phyloP scores from a whole-genome alignment of 1,284 basidiomycete species.

The Ustilago nuda region DNA sequence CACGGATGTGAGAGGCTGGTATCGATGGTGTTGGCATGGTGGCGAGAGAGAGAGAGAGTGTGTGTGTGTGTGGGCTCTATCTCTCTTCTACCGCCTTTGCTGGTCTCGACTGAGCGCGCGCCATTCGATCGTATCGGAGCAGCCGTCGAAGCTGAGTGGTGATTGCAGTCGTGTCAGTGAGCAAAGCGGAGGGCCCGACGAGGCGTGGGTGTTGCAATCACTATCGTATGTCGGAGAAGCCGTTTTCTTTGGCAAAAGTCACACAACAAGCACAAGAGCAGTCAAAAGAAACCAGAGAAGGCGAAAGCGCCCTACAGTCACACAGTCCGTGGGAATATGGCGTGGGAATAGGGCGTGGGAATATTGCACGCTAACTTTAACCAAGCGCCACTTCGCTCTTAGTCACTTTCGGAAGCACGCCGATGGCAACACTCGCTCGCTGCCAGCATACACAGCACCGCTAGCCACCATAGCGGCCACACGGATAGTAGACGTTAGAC shows the following conservation, averaged over 20 bases:
- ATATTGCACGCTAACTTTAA: neutral
- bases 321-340: neutral
- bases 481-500: neutral
- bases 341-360: neutral
- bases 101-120: neutral
- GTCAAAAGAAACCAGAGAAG: no score
- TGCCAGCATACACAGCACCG: no score
- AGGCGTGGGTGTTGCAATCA: neutral
- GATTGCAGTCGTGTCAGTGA: neutral
- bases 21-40: slow-evolving; percentile 28
- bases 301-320: no score
- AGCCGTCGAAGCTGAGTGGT: neutral
- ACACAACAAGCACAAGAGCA: no score
- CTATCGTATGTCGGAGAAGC: neutral
- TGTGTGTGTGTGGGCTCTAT: no score
- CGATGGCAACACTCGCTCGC: neutral
- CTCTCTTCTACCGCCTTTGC: neutral
- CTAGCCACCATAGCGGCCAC: no score
- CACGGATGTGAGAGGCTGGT: slow-evolving; percentile 38
- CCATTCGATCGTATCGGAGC: neutral
- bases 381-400: neutral
- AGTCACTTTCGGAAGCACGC: no score
- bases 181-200: neutral
- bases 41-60: neutral
- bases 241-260: neutral